Evolutionary conservation across 805 yeast genomes (phyloP).

Genomic region (Wickerhamomyces chambardii): DNA sequence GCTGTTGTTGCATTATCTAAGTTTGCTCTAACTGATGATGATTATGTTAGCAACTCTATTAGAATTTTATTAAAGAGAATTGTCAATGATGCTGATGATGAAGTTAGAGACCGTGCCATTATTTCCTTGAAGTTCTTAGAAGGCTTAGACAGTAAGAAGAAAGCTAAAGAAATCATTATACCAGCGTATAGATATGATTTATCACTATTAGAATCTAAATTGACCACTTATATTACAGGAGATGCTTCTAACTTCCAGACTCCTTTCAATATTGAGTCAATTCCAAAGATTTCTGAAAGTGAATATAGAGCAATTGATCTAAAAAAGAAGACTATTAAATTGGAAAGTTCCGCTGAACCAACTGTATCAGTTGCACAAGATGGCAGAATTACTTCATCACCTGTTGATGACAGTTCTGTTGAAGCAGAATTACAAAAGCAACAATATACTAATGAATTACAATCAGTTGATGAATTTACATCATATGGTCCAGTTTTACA

Average conservation of each 20-base stretch:
- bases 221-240: conserved; percentile 55
- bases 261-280: conserved; percentile 63
- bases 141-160: conserved; percentile 20
- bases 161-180: conserved; percentile 28
- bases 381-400: conserved; percentile 11
- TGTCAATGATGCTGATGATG: conserved; percentile 85
- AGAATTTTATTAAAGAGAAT: conserved; percentile 73
- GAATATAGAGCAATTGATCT: conserved; percentile 60
- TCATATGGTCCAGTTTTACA: conserved; percentile 69
- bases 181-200: conserved; percentile 67
- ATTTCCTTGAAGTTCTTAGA: conserved; percentile 65
- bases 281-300: conserved; percentile 60
- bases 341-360: conserved; percentile 15
- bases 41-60: conserved; percentile 53
- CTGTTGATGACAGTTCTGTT: neutral
- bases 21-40: conserved; percentile 70
- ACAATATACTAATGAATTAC: conserved; percentile 61
- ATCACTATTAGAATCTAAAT: conserved; percentile 67
- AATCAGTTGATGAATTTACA: conserved; percentile 63
- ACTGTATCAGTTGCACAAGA: conserved; percentile 8
- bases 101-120: conserved; percentile 96
- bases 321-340: conserved; percentile 36
- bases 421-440: conserved; percentile 37
- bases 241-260: conserved; percentile 28
- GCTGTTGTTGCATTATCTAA: conserved; percentile 91